These are phyloP conservation scores for Gossypium laxum DNA, from an alignment of 441 rosid genomes.

Conservation along the genomic window DNA sequence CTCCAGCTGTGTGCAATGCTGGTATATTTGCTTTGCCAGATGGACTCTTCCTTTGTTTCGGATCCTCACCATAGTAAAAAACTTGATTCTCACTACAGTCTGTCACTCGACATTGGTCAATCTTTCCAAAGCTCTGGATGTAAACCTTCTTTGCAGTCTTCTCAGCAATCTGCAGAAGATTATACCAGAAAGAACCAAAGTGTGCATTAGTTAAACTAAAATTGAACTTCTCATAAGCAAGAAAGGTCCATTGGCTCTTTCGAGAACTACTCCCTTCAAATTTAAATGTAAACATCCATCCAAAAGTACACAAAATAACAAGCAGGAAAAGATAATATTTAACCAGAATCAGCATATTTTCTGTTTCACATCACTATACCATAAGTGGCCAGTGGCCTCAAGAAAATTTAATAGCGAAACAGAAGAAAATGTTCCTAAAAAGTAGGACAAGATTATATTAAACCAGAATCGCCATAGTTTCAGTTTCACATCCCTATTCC, in stretches of 20 bases:
- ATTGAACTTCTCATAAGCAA: background rate
- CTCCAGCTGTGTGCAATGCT: slow-evolving; percentile 66
- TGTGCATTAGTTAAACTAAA: background rate
- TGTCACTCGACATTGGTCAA: slow-evolving; percentile 43
- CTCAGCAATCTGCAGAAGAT: slow-evolving; percentile 56
- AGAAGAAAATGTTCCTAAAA: background rate
- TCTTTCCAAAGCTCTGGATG: slow-evolving; percentile 70
- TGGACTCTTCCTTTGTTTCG: slow-evolving; percentile 48
- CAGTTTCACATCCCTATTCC: background rate
- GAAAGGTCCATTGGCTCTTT: background rate
- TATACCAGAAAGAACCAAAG: slow-evolving; percentile 5
- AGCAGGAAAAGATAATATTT: background rate
- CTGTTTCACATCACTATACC: background rate
- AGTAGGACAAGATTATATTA: no score
- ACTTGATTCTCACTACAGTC: slow-evolving; percentile 62
- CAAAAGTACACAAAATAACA: background rate
- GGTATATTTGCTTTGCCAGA: slow-evolving; percentile 47
- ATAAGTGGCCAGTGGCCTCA: background rate
- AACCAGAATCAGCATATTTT: background rate
- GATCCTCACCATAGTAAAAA: slow-evolving; percentile 66
- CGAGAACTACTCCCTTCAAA: background rate
- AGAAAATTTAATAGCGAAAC: background rate
- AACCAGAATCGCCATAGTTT: background rate
- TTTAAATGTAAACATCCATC: background rate
- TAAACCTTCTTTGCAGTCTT: slow-evolving; percentile 77